Base-by-base conservation (phyloP, 148 eudicot genomes). In the Rheum nobile region DNA sequence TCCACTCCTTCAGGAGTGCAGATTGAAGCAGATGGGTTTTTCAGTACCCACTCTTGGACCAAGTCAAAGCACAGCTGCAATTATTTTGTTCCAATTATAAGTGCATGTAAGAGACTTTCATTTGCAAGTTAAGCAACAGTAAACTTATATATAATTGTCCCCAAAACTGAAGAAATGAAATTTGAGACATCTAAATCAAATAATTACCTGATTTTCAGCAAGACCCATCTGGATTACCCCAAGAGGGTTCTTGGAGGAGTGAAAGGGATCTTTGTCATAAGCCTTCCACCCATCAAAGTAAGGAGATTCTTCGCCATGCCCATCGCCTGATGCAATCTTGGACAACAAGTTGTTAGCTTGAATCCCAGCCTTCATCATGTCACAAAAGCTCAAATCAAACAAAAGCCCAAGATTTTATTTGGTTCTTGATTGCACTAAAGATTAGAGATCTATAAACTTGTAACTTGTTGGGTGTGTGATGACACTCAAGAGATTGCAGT, bases 21-120 rank as follows among this genome's bases (percentile, higher is more conserved):
- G 41, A 93, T 88, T 17, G 98, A 93, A 17, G 96, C 93, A 74
- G 52, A 41, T 76, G 88, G 98, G 59, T 92, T 85, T 22, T 84
- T 79, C 72, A 75, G 17, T 55, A 92, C 82, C 98, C 98, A 92
- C 47, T 92, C 89, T 63, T 86, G 77, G 8, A 90, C 79, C 72
- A 92, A 68, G 76, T 90, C 96, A 50, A 79, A 77, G 37, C 85
- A 82, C 47, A 90, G 86, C 93, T 90, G 39, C 69, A 48, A 48
- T 48, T 2, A 48, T 16, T 48, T 48, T n/a, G 2, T n/a, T 10
- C 48, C 17, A 44, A 44, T 37, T 37, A 37, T n/a, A n/a, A n/a
- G n/a, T n/a, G 10, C 6, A 41, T 41, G 11, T 41, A 1, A 41
- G 10, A 41, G 6, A 48, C 1, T 17, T 48, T 17, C 1, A 19